Evolutionary conservation across 2,329 filamentous ascomycete species (phyloP).

Genomic region (Coniella lustricola): DNA sequence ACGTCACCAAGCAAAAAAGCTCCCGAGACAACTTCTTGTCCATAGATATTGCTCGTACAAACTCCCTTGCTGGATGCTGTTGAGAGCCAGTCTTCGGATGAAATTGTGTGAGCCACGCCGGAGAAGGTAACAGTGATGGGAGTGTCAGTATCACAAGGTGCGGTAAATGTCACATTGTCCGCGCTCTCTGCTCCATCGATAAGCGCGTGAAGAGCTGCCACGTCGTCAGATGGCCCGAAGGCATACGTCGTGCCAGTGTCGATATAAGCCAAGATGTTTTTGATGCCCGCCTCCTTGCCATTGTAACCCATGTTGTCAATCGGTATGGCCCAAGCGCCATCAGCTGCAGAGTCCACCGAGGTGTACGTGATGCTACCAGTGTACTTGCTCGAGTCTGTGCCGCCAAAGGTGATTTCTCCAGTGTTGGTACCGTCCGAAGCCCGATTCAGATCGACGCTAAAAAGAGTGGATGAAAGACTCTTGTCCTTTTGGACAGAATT

Average conservation of each 20-base stretch:
- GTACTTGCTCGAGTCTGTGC: slow-evolving; percentile 58
- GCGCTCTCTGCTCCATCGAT: slow-evolving; percentile 55
- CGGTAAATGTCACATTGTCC: slow-evolving; percentile 56
- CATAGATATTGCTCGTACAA: slow-evolving; percentile 69
- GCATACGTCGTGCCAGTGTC: slow-evolving; percentile 80
- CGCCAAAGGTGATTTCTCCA: slow-evolving; percentile 73
- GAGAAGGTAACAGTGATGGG: slow-evolving; percentile 61
- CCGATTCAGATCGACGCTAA: slow-evolving; percentile 65
- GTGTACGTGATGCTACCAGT: slow-evolving; percentile 64
- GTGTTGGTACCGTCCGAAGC: slow-evolving; percentile 57
- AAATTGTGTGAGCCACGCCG: slow-evolving; percentile 58
- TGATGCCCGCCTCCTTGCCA: slow-evolving; percentile 50
- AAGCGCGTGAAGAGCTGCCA: slow-evolving; percentile 57
- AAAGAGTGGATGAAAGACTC: slow-evolving; percentile 55
- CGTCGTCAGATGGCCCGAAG: slow-evolving; percentile 62
- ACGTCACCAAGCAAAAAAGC: slow-evolving; percentile 79
- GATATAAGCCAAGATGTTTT: slow-evolving; percentile 58
- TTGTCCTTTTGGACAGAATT: slow-evolving; percentile 50
- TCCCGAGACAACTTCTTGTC: slow-evolving; percentile 56
- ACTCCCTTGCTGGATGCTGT: slow-evolving; percentile 34
- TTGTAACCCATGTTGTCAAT: slow-evolving; percentile 60
- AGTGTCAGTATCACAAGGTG: slow-evolving; percentile 64
- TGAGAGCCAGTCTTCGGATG: slow-evolving; percentile 64
- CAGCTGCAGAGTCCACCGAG: slow-evolving; percentile 37
- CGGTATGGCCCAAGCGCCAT: slow-evolving; percentile 65